phyloP scores from a whole-genome alignment of 2,329 filamentous ascomycete genomes.

The Scedosporium boydii region DNA sequence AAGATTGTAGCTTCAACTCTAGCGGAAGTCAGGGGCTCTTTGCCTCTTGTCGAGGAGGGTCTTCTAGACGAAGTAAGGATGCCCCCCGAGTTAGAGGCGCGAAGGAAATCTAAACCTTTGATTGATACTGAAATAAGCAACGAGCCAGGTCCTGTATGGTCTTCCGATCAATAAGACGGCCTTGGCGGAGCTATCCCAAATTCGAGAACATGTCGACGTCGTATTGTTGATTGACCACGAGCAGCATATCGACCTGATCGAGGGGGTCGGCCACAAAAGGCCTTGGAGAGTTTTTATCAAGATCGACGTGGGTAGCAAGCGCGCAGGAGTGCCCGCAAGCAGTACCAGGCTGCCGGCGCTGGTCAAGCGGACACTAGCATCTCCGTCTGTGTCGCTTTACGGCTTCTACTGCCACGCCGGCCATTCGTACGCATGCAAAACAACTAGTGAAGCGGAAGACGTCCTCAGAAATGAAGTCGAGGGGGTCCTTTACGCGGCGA shows the following conservation, averaged over 20 bases:
- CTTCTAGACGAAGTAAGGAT: conserved; percentile 26
- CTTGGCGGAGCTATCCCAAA: conserved; percentile 18
- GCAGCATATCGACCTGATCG: conserved; percentile 21
- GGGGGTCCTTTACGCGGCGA: conserved; percentile 19
- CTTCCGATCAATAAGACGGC: conserved; percentile 27
- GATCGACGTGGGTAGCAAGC: conserved; percentile 24
- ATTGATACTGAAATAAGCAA: not conserved
- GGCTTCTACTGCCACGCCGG: conserved; percentile 29
- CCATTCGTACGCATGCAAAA: conserved; percentile 24
- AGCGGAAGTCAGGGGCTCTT: conserved; percentile 26
- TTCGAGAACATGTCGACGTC: conserved; percentile 21
- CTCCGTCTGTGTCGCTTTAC: conserved; percentile 19
- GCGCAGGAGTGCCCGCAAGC: conserved; percentile 21
- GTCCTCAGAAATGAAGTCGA: conserved; percentile 20
- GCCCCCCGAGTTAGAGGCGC: not conserved
- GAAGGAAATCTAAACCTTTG: not conserved
- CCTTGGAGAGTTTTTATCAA: conserved; percentile 28
- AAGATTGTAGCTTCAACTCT: conserved; percentile 30
- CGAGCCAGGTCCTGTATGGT: conserved; percentile 24
- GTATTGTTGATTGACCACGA: conserved; percentile 27
- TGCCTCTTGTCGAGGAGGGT: conserved; percentile 28
- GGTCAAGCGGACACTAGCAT: conserved; percentile 18
- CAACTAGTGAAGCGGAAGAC: conserved; percentile 20
- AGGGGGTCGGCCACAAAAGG: conserved; percentile 11
- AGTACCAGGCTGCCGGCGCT: conserved; percentile 17